Percentiles rank a stretch among this genome's conserved stretches.
Conservation (phyloP, 768 basidiomycete species). For the Termitomyces sp. region DNA sequence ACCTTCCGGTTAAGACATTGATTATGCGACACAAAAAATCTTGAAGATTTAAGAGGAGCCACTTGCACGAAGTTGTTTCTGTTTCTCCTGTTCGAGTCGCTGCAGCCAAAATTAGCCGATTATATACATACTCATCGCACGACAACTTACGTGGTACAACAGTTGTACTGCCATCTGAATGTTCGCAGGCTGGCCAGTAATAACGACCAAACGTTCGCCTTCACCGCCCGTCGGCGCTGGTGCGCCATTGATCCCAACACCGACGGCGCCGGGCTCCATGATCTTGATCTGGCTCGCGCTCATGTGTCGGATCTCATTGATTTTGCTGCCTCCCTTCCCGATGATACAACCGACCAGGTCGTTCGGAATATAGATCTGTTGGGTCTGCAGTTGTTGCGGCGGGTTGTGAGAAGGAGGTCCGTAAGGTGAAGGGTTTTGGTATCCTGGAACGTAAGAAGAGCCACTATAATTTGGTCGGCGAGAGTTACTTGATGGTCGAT, state of each 20-base stretch:
- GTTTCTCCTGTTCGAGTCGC: constrained; percentile 87
- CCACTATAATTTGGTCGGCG: constrained; percentile 39
- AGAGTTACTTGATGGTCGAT: constrained; percentile 60
- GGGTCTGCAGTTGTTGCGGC: constrained; percentile 80
- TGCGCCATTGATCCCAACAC: constrained; percentile 61
- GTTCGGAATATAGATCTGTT: constrained; percentile 98
- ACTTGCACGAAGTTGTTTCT: constrained; percentile 59
- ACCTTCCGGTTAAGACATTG: constrained; percentile 4
- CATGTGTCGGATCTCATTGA: constrained; percentile 96
- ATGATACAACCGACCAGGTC: constrained; percentile 97
- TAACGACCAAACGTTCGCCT: constrained; percentile 90
- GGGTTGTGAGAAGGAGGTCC: constrained; percentile 45
- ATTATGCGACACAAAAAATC: constrained; percentile 6
- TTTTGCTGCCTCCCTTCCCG: constrained; percentile 96
- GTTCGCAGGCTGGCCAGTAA: constrained; percentile 91
- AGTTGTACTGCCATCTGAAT: constrained; percentile 96
- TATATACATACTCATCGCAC: neutral
- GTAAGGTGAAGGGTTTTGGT: constrained; percentile 46
- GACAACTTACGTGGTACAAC: constrained; percentile 66
- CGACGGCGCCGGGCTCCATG: constrained; percentile 90
- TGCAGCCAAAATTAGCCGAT: constrained; percentile 21
- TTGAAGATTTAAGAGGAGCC: constrained; percentile 13
- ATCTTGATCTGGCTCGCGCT: constrained; percentile 97
- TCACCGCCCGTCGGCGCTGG: constrained; percentile 70
- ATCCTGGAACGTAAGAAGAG: constrained; percentile 71